Evolutionary conservation across 805 yeast genomes (phyloP), one percentile per base, ranked within the genome.

Genomic region (Metschnikowia dekortorum): DNA sequence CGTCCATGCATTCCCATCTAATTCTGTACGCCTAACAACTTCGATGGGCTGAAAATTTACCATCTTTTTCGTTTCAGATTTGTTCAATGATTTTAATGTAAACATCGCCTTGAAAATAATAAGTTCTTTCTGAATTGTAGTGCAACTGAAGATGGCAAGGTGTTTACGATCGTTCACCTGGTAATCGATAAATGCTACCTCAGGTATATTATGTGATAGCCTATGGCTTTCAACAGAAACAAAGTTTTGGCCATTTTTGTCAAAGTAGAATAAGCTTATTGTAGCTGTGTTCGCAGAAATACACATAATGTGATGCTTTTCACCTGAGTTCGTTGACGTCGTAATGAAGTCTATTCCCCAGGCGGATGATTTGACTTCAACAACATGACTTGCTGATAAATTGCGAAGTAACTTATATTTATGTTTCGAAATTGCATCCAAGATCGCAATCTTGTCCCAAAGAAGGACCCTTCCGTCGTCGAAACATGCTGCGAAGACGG

Each of bases 301-400:
- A 0, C 69, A 79, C 11, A 84, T 53, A 39, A 78, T 48, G 48
- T 70, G 60, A 35, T 63, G 69, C 41, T 53, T 30, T 3, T 56
- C 59, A 8, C 61, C 63, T 6, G 42, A 8, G 4, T 39, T 16
- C 22, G 55, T 61, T 6, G 39, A 30, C 29, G 59, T 59, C 2
- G 58, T 43, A n/a, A 63, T 54, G 36, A 77, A 63, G 57, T 82
- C 87, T 16, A 81, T 56, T 0, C 88, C 87, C 90, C 90, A 85
- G 1, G 76, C 80, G 1, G 86, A 80, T 1, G 76, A 64, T 32
- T 63, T 66, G 3, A 77, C 48, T 28, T 56, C 59, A 34, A 65
- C 58, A 8, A 39, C 16, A 28, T 35, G 30, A 18, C 61, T 68
- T 2, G 72, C 61, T 6, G 56, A 52, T 1, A 66, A 49, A 31